Evolutionary conservation across 768 basidiomycete genomes (phyloP).

Genomic region (Tulasnella sp.): DNA sequence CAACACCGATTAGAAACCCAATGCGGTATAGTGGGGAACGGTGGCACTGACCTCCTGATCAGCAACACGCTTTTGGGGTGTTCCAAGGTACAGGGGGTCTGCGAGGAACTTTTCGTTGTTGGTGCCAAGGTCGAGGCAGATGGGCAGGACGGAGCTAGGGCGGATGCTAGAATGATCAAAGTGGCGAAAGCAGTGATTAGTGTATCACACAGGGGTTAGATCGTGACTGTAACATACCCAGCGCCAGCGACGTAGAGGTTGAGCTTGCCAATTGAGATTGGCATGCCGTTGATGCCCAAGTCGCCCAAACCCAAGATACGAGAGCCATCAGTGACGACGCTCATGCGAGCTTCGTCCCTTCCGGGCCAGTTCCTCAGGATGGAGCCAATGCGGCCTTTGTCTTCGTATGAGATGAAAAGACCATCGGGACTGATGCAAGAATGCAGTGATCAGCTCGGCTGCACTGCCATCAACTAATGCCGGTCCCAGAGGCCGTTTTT

Average conservation of each 20-base stretch:
- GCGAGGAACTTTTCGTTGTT: slow-evolving; percentile 75
- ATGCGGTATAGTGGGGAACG: background rate
- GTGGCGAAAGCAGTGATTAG: slow-evolving; percentile 4
- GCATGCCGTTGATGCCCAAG: slow-evolving; percentile 44
- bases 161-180: slow-evolving; percentile 52
- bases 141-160: slow-evolving; percentile 73
- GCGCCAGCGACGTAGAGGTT: slow-evolving; percentile 87
- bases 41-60: slow-evolving; percentile 43
- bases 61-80: slow-evolving; percentile 63
- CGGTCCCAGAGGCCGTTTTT: background rate
- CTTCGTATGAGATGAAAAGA: slow-evolving; percentile 63
- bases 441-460: slow-evolving; percentile 20
- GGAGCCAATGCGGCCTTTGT: slow-evolving; percentile 72
- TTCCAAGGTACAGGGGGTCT: slow-evolving; percentile 87
- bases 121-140: slow-evolving; percentile 84
- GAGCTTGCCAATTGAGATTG: slow-evolving; percentile 88
- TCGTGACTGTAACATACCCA: slow-evolving; percentile 55
- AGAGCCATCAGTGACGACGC: slow-evolving; percentile 87
- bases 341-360: slow-evolving; percentile 73
- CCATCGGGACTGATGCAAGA: slow-evolving; percentile 51
- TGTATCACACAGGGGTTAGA: slow-evolving; percentile 29
- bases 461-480: background rate
- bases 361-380: slow-evolving; percentile 72
- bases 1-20: background rate
- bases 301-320: slow-evolving; percentile 81